Evolutionary conservation across 208 protist species (phyloP).

Genomic region (Trypanosoma avium): DNA sequence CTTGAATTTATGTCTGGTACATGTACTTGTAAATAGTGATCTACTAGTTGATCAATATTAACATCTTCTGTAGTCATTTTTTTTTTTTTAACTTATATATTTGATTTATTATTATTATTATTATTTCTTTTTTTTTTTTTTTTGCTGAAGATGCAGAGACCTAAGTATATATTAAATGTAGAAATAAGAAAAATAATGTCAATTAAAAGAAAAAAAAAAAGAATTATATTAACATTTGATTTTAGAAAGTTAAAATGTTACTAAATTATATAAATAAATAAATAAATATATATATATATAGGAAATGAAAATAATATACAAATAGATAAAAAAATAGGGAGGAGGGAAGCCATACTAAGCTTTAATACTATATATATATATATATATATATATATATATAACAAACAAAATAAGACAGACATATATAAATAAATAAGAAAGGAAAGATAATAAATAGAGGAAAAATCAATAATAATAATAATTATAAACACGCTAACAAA

Average conservation of each 20-base stretch:
- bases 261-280: too few species aligned
- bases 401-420: not conserved
- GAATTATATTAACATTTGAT: not conserved
- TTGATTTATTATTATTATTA: not conserved
- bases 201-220: slow-evolving; percentile 2
- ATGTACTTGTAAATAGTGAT: slow-evolving; percentile 14
- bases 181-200: not conserved
- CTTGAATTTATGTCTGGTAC: too few species aligned
- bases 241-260: not conserved
- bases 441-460: too few species aligned
- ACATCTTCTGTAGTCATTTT: slow-evolving; percentile 3
- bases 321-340: not conserved
- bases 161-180: not conserved
- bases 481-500: too few species aligned
- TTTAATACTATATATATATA: too few species aligned
- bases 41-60: slow-evolving; percentile 17
- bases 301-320: not conserved
- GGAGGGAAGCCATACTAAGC: too few species aligned
- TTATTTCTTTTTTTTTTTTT: not conserved
- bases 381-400: slow-evolving; percentile 12
- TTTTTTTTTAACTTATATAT: too few species aligned
- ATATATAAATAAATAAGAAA: too few species aligned
- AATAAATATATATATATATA: too few species aligned
- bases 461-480: too few species aligned
- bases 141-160: not conserved